Evolutionary conservation across 148 eudicot species (phyloP), one percentile per base, ranked within the genome.

Genomic region (Rhododendron ovatum): DNA sequence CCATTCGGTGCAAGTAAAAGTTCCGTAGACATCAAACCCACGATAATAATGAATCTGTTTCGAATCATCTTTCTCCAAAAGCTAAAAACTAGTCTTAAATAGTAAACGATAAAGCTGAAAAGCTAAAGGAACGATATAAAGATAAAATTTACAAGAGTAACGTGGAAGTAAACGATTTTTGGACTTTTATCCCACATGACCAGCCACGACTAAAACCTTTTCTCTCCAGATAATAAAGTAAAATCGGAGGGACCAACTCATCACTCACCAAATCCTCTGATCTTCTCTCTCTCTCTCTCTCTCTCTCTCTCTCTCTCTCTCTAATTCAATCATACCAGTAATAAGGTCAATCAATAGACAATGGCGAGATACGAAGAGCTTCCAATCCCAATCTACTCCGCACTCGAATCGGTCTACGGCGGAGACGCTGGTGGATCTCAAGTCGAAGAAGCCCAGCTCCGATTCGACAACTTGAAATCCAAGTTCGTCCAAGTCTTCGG

Each of bases 331-430:
- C 77, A 3, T 71, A n/a, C 30, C 0, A 30, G 24, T 24, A 2
- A 24, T 12, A 17, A 3, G 53, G 10, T 1, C 50, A 4, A 48
- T 18, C 78, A 74, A 71, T 37, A 88, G 95, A 80, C 47, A 87
- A 96, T 97, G 99, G 95, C 95, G 88, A 94, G 90, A 75, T 90
- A 92, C 84, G 99, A 97, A 85, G 98, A 95, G 61, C 90, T 90
- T 5, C 93, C 99, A 6, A 89, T 95, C 4, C 98, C 98, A n/a
- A 85, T 91, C 81, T 94, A 88, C 91, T 80, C 93, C 0, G 82
- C 88, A 0, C 89, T 94, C 6, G 91, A 89, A 7, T 88, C 91
- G 7, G 95, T 97, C 24, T 97, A 94, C 82, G 98, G 95, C 75
- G 37, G 33, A 0, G 74, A 67, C 35, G 30, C 33, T 26, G 91